phyloP scores from a whole-genome alignment of 768 basidiomycete species.

The Fistulinella prunicolor region DNA sequence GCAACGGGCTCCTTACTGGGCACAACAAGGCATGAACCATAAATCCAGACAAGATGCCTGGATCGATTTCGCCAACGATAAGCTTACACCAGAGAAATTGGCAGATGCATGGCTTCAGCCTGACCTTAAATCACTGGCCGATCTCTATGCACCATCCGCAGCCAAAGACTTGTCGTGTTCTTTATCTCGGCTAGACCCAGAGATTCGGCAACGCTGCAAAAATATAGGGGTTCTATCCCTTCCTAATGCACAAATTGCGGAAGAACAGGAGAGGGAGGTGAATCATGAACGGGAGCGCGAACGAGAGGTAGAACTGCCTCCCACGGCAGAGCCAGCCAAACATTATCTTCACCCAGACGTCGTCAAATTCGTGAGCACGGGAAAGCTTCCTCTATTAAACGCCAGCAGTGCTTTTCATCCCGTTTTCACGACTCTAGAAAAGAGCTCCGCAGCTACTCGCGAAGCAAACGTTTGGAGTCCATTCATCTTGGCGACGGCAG shows the following conservation, averaged over 20 bases:
- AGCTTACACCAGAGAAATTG: neutral
- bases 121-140: conserved; percentile 32
- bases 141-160: conserved; percentile 28
- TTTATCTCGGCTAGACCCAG: too few relatives aligned
- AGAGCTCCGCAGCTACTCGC: neutral
- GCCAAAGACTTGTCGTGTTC: conserved; percentile 4
- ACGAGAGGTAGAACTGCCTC: conserved; percentile 39
- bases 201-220: conserved; percentile 3
- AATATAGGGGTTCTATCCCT: conserved; percentile 9
- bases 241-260: conserved; percentile 27
- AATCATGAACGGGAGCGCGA: conserved; percentile 38
- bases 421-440: conserved; percentile 6
- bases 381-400: conserved; percentile 14
- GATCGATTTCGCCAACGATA: neutral
- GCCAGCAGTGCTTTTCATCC: conserved; percentile 20
- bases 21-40: too few relatives aligned
- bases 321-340: conserved; percentile 18
- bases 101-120: conserved; percentile 36
- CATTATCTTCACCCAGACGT: too few relatives aligned
- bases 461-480: too few relatives aligned
- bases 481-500: too few relatives aligned
- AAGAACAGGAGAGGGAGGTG: conserved; percentile 47
- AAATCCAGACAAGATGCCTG: conserved; percentile 9
- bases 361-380: too few relatives aligned
- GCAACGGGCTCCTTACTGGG: too few relatives aligned